Percentiles rank a stretch among this genome's conserved stretches.
These are phyloP conservation scores for Casuarina cunninghamiana DNA, from an alignment of 306 rosid species.

Conservation along the genomic window DNA sequence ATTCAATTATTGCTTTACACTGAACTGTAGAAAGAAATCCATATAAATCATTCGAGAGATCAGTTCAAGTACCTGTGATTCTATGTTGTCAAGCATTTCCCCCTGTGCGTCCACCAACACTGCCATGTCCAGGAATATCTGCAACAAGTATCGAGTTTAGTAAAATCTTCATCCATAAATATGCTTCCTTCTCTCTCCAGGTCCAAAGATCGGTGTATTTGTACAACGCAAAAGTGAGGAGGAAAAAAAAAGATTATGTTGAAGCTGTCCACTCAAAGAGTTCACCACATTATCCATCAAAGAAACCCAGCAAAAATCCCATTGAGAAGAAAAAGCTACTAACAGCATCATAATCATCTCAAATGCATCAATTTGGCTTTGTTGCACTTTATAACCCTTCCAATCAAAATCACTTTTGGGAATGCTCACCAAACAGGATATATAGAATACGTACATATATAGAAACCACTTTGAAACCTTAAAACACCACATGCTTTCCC, in stretches of 20 bases:
- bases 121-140: slow-evolving; percentile 92
- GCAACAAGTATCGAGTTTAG: slow-evolving; percentile 27
- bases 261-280: neutral
- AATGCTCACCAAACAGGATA: neutral
- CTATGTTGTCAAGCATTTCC: slow-evolving; percentile 88
- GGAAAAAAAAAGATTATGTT: neutral
- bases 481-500: too few species aligned
- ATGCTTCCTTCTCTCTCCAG: neutral
- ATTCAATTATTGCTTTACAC: neutral
- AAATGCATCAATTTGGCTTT: too few species aligned
- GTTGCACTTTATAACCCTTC: too few species aligned
- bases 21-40: neutral
- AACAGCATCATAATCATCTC: neutral
- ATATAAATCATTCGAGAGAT: neutral
- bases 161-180: slow-evolving; percentile 9
- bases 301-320: neutral
- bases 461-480: neutral
- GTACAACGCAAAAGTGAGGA: neutral
- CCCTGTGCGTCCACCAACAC: slow-evolving; percentile 94
- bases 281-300: neutral
- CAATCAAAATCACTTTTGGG: neutral
- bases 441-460: neutral
- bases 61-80: slow-evolving; percentile 63
- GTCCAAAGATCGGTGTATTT: neutral
- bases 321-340: neutral